Evolutionary conservation across 2,329 filamentous ascomycete species (phyloP).

Genomic region (Aureobasidium mangrovei): DNA sequence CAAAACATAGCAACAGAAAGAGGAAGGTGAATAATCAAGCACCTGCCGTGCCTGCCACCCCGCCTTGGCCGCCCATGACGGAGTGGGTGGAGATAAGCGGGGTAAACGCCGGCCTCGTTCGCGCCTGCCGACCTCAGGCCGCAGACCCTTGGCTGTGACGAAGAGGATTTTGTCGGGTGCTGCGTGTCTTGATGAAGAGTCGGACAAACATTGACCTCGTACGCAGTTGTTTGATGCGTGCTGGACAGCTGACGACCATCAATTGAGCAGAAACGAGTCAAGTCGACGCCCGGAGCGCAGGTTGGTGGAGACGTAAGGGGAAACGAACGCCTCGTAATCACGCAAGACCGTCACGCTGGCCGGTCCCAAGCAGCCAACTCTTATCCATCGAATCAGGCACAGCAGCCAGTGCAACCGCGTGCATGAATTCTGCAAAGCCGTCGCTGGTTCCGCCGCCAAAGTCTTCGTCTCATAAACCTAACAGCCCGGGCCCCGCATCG

Average conservation of each 20-base stretch:
- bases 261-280: background rate
- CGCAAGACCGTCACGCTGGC: constrained; percentile 11
- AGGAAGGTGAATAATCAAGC: too few relatives aligned
- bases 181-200: too few relatives aligned
- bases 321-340: constrained; percentile 7
- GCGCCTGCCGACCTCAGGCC: too few relatives aligned
- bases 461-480: background rate
- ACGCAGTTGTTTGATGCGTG: background rate
- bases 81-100: too few relatives aligned
- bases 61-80: too few relatives aligned
- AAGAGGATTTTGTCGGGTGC: too few relatives aligned
- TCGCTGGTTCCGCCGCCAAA: constrained; percentile 2
- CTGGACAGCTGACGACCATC: background rate
- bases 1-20: too few relatives aligned
- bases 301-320: constrained; percentile 5
- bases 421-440: background rate
- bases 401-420: constrained; percentile 5
- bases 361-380: background rate
- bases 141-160: too few relatives aligned
- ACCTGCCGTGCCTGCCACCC: too few relatives aligned
- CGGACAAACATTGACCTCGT: background rate
- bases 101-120: too few relatives aligned
- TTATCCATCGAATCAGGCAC: constrained; percentile 8
- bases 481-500: background rate
- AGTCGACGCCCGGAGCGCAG: constrained; percentile 3